Evolutionary conservation across 2,329 filamentous ascomycete genomes (phyloP).

Genomic region (Calonectria pseudoturangicola): DNA sequence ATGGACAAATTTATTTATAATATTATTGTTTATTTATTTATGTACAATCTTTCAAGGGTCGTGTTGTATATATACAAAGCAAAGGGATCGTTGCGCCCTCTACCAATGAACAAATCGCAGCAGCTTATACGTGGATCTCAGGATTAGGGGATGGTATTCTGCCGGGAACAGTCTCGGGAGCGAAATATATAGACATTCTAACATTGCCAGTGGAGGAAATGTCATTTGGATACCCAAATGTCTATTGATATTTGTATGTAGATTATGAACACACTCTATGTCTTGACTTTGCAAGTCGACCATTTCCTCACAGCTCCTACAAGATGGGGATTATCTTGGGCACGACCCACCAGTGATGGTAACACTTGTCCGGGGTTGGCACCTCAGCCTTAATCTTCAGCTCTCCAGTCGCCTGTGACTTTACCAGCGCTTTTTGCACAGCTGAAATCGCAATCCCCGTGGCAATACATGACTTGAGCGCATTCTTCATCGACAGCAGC

Average conservation of each 20-base stretch:
- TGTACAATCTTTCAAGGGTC: no score
- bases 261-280: constrained; percentile 45
- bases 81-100: constrained; percentile 37
- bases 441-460: constrained; percentile 78
- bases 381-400: constrained; percentile 70
- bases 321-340: constrained; percentile 65
- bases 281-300: constrained; percentile 5
- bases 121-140: constrained; percentile 37
- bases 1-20: no score
- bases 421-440: constrained; percentile 73
- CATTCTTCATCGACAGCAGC: constrained; percentile 75
- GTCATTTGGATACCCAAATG: constrained; percentile 55
- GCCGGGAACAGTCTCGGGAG: constrained; percentile 8
- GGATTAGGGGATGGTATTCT: constrained; percentile 41
- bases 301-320: constrained; percentile 15
- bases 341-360: constrained; percentile 80
- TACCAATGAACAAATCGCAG: constrained; percentile 40
- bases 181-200: constrained; percentile 23
- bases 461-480: constrained; percentile 82
- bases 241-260: constrained; percentile 40
- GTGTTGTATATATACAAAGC: constrained; percentile 18
- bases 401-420: constrained; percentile 51
- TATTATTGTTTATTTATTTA: no score
- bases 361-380: constrained; percentile 71
- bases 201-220: constrained; percentile 31